Base-by-base conservation (phyloP, 2,329 filamentous ascomycete genomes). In the Penicillium sp. region DNA sequence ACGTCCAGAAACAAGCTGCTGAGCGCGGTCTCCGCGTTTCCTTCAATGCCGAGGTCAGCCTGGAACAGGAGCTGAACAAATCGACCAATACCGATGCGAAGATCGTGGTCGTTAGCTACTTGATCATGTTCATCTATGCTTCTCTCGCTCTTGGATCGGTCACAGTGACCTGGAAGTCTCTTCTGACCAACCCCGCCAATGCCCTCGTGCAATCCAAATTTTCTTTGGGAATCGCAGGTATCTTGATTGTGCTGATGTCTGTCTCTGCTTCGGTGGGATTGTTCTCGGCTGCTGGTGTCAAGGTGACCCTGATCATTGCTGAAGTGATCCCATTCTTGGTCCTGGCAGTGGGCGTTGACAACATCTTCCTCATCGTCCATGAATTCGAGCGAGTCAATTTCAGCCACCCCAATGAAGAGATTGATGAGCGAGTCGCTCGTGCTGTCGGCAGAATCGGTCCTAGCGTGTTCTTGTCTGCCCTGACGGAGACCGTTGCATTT, bases 241-340 rank as follows among this genome's bases (percentile, higher is more conserved):
- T 99, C 53, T 56, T 95, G 48, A 99, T 99, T 58, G 94, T 99
- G 5, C 76, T 99, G 57, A 95, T 99, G 91, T 97, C 92, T 1
- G 96, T 99, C 43, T 90, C 89, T 14, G 90, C 94, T 1, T 96
- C 92, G 0, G 92, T 99, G 47, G 94, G 94, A 0, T 78, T 99
- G 38, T 99, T 97, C 67, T 96, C 94, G 0, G 94, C 90, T 69
- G 82, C 85, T 33, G 92, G 92, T 1, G 83, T 99, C 65, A 96
- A 95, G 73, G 94, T 92, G 13, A 99, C 94, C 0, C 78, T 99
- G 60, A 99, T 99, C 65, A 99, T 99, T 55, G 92, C 95, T 4
- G 94, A 99, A 68, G 94, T 99, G 55, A 99, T 99, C 58, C 94
- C 94, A 0, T 99, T 99, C 72, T 86, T 99, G 58, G 92, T 99